Conservation (phyloP, 148 eudicot genomes). For the Cornus florida region DNA sequence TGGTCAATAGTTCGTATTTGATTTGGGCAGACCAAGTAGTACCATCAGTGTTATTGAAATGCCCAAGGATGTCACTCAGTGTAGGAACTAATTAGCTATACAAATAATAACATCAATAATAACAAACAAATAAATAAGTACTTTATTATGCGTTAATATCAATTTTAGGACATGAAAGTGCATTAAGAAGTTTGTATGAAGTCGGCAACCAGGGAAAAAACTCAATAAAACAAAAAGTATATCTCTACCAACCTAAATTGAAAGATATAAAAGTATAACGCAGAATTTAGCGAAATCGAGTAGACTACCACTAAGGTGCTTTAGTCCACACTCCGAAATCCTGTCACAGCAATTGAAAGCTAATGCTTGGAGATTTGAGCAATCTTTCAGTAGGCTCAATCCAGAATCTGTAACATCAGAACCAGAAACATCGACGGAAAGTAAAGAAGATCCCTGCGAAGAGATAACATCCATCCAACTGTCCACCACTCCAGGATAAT, state of each 20-base stretch:
- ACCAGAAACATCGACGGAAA: conserved; percentile 49
- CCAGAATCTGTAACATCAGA: conserved; percentile 60
- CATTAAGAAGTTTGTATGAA: not conserved
- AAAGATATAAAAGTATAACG: not conserved
- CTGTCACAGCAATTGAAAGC: conserved; percentile 48
- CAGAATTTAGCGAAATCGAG: not conserved
- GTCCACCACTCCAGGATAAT: conserved; percentile 51
- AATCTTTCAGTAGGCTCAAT: conserved; percentile 35
- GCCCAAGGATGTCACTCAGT: not conserved
- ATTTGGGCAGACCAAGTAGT: not conserved
- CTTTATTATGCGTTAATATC: not conserved
- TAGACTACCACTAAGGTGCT: conserved; percentile 35
- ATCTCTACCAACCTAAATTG: not conserved
- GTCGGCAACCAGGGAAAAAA: not conserved
- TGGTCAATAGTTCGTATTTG: not conserved
- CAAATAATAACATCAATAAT: not conserved
- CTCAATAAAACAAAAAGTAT: not conserved
- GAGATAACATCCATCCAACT: conserved; percentile 56
- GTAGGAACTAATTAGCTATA: not conserved
- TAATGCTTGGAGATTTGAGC: conserved; percentile 44
- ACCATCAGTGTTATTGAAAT: not conserved
- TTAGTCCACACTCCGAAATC: conserved; percentile 48
- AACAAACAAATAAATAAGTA: not conserved
- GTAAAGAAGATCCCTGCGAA: conserved; percentile 56
- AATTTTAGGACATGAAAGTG: not conserved